Evolutionary conservation across 2,329 filamentous ascomycete species (phyloP), one percentile per base, ranked within the genome.

Genomic region (Lecanicillium sp.): DNA sequence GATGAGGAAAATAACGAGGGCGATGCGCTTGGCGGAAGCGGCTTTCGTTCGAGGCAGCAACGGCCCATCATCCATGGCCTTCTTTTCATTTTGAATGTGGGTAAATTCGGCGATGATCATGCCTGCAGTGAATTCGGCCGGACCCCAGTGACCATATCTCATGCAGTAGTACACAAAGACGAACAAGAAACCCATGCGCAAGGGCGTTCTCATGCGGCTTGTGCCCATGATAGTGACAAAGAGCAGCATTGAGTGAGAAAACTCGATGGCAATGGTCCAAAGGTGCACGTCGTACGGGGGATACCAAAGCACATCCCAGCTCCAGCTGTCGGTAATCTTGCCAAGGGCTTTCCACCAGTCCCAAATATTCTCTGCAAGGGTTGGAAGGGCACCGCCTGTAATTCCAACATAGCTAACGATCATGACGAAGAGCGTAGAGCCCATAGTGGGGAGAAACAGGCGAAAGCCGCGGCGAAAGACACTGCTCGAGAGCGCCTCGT

Each of bases 211-310:
- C 28, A 68, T 43, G 27, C 61, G 52, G 3, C 61, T 61, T 7
- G 62, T 54, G 4, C 60, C 68, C 10, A 71, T 37, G 15, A 70
- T 49, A 3, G 59, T 56, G 15, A 71, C 45, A 51, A 72, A 73
- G 17, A 72, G 55, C 38, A 68, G 51, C 61, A 74, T 64, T 11
- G 65, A 69, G 46, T 62, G 64, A 39, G 64, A 56, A 49, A 71
- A 71, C 52, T 74, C 71, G 28, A 71, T 62, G 4, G 69, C 69
- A 19, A 74, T 72, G 7, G 71, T 73, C 71, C 71, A 74, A n/a
- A 72, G 54, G 41, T 74, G 71, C 13, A 66, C 58, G 44, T 72
- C 67, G 46, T 71, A 68, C 15, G 22, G 10, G 12, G 34, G 34
- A 17, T 45, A 40, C 22, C 18, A 36, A 22, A 40, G 42, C 22